phyloP scores from a whole-genome alignment of 1,284 basidiomycete genomes.

The Schizophyllum commune region DNA sequence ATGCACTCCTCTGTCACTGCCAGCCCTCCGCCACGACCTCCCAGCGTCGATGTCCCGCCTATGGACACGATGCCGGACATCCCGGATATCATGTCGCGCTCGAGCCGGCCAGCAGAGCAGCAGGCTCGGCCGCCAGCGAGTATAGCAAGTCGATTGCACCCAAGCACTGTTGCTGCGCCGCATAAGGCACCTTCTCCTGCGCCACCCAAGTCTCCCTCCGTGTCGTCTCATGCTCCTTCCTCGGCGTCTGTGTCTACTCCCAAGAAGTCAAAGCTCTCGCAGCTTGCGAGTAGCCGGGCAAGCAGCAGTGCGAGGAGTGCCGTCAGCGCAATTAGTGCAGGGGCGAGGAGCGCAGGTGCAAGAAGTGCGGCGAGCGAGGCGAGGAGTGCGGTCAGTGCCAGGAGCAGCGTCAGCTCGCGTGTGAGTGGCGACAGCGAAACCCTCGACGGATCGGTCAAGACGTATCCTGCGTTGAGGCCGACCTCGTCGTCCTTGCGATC shows the following conservation, averaged over 20 bases:
- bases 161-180: too few species aligned
- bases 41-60: slow-evolving; percentile 35
- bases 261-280: slow-evolving; percentile 56
- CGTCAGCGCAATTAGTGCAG: neutral
- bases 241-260: slow-evolving; percentile 11
- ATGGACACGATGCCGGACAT: slow-evolving; percentile 49
- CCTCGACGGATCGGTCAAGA: slow-evolving; percentile 50
- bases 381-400: slow-evolving; percentile 18
- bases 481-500: slow-evolving; percentile 43
- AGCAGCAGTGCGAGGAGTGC: slow-evolving; percentile 20
- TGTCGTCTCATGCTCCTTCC: slow-evolving; percentile 1
- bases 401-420: slow-evolving; percentile 35
- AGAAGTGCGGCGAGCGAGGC: neutral
- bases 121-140: too few species aligned
- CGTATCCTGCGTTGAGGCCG: slow-evolving; percentile 60
- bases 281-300: slow-evolving; percentile 50
- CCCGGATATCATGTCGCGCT: slow-evolving; percentile 44
- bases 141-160: too few species aligned
- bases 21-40: slow-evolving; percentile 23
- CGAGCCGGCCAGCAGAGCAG: slow-evolving; percentile 21
- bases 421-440: slow-evolving; percentile 40
- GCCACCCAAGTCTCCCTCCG: neutral
- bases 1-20: slow-evolving; percentile 34
- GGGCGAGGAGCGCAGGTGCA: neutral
- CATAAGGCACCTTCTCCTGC: too few species aligned